Conservation (phyloP, 768 basidiomycete genomes). For the Paxillus involutus region DNA sequence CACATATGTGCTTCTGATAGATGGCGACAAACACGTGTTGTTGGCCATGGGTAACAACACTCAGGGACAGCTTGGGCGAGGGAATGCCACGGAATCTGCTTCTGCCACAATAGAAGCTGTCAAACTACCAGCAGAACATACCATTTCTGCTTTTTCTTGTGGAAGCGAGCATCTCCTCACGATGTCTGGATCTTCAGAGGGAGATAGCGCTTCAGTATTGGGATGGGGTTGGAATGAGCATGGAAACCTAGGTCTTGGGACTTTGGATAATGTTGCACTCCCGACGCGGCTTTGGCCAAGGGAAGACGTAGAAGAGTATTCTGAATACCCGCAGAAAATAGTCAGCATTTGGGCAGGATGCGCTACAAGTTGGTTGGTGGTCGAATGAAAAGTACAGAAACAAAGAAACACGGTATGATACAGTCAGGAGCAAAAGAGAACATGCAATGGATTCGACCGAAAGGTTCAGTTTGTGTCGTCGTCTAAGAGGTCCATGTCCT, state of each 20-base stretch:
- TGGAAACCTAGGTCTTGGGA: constrained; percentile 81
- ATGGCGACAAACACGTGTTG: constrained; percentile 25
- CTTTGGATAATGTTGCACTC: constrained; percentile 48
- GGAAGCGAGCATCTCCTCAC: constrained; percentile 86
- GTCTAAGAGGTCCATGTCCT: constrained; percentile 62
- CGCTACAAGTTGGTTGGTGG: constrained; percentile 34
- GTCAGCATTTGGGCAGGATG: constrained; percentile 29
- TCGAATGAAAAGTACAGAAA: constrained; percentile 18
- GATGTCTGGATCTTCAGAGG: constrained; percentile 16
- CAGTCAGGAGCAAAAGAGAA: neutral
- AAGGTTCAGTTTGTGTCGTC: constrained; percentile 44
- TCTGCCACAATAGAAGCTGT: constrained; percentile 6
- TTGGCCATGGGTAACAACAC: constrained; percentile 54
- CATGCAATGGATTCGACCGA: neutral
- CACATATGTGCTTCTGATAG: constrained; percentile 48
- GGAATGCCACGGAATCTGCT: neutral
- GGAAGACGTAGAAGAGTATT: constrained; percentile 3
- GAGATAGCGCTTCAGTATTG: constrained; percentile 47
- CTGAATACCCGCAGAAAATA: constrained; percentile 14
- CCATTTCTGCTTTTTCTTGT: constrained; percentile 48
- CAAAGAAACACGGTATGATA: neutral
- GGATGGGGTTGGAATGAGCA: constrained; percentile 99
- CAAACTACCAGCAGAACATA: constrained; percentile 24
- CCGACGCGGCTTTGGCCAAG: constrained; percentile 59
- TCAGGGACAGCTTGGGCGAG: constrained; percentile 67